A percentile compares a stretch with the other conserved stretches of the same genome.
Evolutionary conservation across 2,329 filamentous ascomycete species (phyloP).

Genomic region (Achaetomium macrosporum): DNA sequence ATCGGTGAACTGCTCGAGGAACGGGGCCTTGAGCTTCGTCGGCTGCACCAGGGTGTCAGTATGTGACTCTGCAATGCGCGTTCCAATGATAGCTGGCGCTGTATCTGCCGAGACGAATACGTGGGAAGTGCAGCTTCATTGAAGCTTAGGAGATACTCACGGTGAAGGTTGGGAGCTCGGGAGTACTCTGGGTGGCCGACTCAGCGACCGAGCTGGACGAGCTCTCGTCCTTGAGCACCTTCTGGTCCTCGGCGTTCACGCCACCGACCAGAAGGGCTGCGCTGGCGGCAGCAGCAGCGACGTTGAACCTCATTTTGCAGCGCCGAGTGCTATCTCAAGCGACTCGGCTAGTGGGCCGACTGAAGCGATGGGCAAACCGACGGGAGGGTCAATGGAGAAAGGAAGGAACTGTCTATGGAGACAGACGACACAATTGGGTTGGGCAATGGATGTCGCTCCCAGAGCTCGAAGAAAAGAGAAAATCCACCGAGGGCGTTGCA

Average conservation of each 20-base stretch:
- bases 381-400: constrained; percentile 4
- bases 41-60: constrained; percentile 53
- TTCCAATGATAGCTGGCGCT: neutral
- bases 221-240: constrained; percentile 44
- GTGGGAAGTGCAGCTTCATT: neutral
- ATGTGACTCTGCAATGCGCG: neutral
- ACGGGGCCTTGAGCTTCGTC: constrained; percentile 80
- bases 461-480: constrained; percentile 33
- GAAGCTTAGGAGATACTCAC: constrained; percentile 49
- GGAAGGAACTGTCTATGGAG: constrained; percentile 20
- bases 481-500: constrained; percentile 13
- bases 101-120: neutral
- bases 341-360: constrained; percentile 11
- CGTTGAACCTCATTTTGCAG: constrained; percentile 74
- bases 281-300: constrained; percentile 69
- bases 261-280: constrained; percentile 67
- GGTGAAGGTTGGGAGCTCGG: constrained; percentile 76
- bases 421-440: constrained; percentile 23
- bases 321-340: constrained; percentile 18
- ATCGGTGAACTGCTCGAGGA: constrained; percentile 97
- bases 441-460: constrained; percentile 33
- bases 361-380: constrained; percentile 4
- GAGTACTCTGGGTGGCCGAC: constrained; percentile 48
- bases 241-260: constrained; percentile 64
- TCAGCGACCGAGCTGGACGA: constrained; percentile 41